Evolutionary conservation across 306 rosid genomes (phyloP), one percentile per base, ranked within the genome.

Genomic region (Morella rubra): DNA sequence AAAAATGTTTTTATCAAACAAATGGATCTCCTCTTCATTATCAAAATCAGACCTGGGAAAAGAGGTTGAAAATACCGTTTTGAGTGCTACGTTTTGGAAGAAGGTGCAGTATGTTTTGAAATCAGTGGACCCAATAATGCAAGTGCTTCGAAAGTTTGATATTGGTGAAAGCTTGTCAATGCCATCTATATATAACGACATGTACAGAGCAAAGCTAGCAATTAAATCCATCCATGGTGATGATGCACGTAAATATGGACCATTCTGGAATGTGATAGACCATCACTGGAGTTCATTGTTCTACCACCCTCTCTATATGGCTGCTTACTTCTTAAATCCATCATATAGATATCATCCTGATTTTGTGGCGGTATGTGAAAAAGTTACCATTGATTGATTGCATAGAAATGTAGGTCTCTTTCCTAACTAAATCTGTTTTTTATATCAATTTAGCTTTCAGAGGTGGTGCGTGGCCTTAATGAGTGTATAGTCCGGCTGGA

Each of bases 271-370:
- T 81, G 97, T 83, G 75, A 91, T 94, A 75, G 97, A 94, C 69
- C 85, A 65, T 69, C 94, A 90, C 72, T 87, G 96, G 53, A 49
- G 14, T 78, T 89, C 90, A 32, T 79, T 85, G 77, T 93, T 89
- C 82, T 85, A 84, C 88, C 98, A 94, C 76, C 96, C 97, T 52
- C 88, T 92, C 72, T 91, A 86, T 80, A 77, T 87, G 90, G 97
- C 97, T 84, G 97, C 96, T n/a, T 86, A 89, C 89, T 94, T 87
- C 91, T 82, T 94, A 77, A 94, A 94, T 77, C 97, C 97, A 65
- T 89, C 97, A n/a, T 90, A 89, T 82, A 83, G 95, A 73, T 90
- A 90, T 74, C 92, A 91, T 73, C 81, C 90, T 6, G 98, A 94
- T 83, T 92, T 89, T 83, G 73, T 87, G 79, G 84, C 85, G 92